These are phyloP conservation scores for Fusarium subglutinans DNA, from an alignment of 2,329 filamentous ascomycete genomes.

Conservation along the genomic window DNA sequence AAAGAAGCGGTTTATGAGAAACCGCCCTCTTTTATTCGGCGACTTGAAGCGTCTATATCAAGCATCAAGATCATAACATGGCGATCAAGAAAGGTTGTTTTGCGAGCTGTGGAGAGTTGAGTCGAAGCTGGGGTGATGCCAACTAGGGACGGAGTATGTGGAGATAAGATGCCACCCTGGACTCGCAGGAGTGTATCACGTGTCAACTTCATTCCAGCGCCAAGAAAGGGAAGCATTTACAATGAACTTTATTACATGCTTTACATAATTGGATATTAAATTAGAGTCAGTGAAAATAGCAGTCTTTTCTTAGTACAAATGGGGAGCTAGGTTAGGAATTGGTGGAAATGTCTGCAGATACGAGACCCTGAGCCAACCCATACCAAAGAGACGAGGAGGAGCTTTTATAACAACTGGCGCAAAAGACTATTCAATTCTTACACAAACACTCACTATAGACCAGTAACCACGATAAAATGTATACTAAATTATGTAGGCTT, in stretches of 20 bases:
- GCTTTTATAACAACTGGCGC: background rate
- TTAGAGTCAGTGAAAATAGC: background rate
- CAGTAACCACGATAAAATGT: background rate
- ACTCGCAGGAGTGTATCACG: conserved; percentile 30
- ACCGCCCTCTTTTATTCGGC: conserved; percentile 9
- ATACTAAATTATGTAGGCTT: background rate
- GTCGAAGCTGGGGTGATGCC: background rate
- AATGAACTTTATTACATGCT: background rate
- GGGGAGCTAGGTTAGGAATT: background rate
- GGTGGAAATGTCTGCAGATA: background rate
- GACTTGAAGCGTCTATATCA: conserved; percentile 11
- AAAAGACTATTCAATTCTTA: no score
- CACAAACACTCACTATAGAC: background rate
- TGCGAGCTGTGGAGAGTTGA: background rate
- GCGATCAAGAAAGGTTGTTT: conserved; percentile 2
- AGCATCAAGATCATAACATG: conserved; percentile 31
- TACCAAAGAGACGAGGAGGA: background rate
- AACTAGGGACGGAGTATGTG: conserved; percentile 5
- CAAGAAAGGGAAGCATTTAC: background rate
- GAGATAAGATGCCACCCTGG: conserved; percentile 43
- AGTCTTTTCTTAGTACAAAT: background rate
- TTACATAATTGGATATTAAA: background rate
- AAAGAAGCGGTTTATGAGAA: background rate
- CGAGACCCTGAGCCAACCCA: background rate
- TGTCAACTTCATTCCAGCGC: conserved; percentile 15